These are phyloP conservation scores for Metschnikowia lochheadii DNA, from an alignment of 805 yeast genomes.

Conservation along the genomic window DNA sequence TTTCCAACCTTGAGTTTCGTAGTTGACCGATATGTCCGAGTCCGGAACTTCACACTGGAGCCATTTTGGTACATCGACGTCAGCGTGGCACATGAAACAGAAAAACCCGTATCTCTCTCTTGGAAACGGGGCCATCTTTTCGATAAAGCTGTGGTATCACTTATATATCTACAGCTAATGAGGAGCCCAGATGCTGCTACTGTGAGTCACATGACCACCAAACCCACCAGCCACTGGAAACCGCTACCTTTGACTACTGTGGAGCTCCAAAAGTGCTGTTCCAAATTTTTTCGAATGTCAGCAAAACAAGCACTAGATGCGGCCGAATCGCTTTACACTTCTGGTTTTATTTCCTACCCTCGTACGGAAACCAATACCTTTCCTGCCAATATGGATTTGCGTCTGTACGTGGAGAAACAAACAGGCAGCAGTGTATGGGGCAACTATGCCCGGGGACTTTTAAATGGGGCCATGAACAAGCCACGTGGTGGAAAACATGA, in stretches of 20 bases:
- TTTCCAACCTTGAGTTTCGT: slow-evolving; percentile 96
- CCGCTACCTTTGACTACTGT: slow-evolving; percentile 95
- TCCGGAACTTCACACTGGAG: slow-evolving; percentile 68
- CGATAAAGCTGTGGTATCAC: slow-evolving; percentile 62
- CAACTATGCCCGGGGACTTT: slow-evolving; percentile 47
- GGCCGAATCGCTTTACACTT: slow-evolving; percentile 83
- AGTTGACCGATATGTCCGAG: slow-evolving; percentile 82
- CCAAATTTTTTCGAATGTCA: slow-evolving; percentile 65
- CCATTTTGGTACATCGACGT: slow-evolving; percentile 73
- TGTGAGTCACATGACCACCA: slow-evolving; percentile 47
- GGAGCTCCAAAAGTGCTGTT: slow-evolving; percentile 82
- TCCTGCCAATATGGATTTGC: slow-evolving; percentile 72
- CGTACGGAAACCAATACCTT: slow-evolving; percentile 95
- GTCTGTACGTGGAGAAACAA: slow-evolving; percentile 59
- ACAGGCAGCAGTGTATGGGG: slow-evolving; percentile 63
- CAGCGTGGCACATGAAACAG: slow-evolving; percentile 39
- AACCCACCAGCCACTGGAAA: slow-evolving; percentile 69
- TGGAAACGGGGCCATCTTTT: slow-evolving; percentile 75
- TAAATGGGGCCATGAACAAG: slow-evolving; percentile 33
- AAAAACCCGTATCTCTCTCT: slow-evolving; percentile 40
- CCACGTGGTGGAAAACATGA: slow-evolving; percentile 83
- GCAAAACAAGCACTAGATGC: slow-evolving; percentile 71
- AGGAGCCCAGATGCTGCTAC: slow-evolving; percentile 47
- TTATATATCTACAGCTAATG: slow-evolving; percentile 63
- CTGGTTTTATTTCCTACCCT: slow-evolving; percentile 89